These are phyloP conservation scores for Penicillium argentinense DNA, from an alignment of 495 filamentous ascomycete species.

Conservation along the genomic window DNA sequence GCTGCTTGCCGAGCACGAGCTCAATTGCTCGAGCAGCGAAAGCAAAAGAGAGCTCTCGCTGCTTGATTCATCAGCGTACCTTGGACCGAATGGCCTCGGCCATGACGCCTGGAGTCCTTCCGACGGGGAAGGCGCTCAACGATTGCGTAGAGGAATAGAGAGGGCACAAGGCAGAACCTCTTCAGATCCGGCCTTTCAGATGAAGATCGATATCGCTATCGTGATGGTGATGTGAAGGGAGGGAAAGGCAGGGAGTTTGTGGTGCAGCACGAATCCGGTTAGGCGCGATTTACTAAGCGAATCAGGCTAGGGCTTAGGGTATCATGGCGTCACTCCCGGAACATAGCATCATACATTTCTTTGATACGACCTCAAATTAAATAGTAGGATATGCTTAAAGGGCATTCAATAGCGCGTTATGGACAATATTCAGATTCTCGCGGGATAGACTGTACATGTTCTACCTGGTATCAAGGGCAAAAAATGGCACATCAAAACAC, in stretches of 20 bases:
- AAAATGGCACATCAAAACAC: not conserved
- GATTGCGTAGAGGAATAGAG: slow-evolving; percentile 40
- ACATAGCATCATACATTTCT: slow-evolving; percentile 19
- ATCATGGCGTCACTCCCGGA: slow-evolving; percentile 27
- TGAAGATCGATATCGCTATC: slow-evolving; percentile 12
- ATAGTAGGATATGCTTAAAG: too few species aligned
- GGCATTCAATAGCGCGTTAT: too few species aligned
- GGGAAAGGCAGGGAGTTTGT: slow-evolving; percentile 24
- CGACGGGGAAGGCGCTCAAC: slow-evolving; percentile 46
- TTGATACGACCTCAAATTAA: not conserved
- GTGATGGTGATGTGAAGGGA: slow-evolving; percentile 24
- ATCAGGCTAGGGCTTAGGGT: slow-evolving; percentile 31
- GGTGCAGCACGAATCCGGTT: slow-evolving; percentile 28
- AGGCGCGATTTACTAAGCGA: slow-evolving; percentile 30
- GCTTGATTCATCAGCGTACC: slow-evolving; percentile 32
- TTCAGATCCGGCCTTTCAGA: slow-evolving; percentile 35
- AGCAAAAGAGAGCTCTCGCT: slow-evolving; percentile 4
- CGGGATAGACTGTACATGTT: slow-evolving; percentile 10
- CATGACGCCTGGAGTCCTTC: slow-evolving; percentile 55
- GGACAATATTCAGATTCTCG: not conserved
- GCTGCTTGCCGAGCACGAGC: slow-evolving; percentile 5
- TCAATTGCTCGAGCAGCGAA: slow-evolving; percentile 11
- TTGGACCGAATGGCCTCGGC: slow-evolving; percentile 50
- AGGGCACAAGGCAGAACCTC: slow-evolving; percentile 42
- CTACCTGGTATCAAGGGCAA: slow-evolving; percentile 25